A percentile compares a stretch with the other conserved stretches of the same genome.
Evolutionary conservation across 2,329 filamentous ascomycete genomes (phyloP).

Genomic region (Fusarium xyrophilum): DNA sequence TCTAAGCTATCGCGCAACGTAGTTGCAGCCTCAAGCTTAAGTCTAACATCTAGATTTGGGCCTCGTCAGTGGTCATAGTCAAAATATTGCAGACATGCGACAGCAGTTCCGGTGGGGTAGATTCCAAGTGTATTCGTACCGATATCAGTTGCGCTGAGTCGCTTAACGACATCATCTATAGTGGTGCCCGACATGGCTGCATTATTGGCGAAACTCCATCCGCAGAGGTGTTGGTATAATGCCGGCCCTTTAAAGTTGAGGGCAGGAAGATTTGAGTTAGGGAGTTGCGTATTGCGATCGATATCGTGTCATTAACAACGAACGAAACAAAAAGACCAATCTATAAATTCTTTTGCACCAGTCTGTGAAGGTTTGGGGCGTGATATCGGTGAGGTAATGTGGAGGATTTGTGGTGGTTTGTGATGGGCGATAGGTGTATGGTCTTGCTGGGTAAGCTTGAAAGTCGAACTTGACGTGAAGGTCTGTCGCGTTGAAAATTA

Average conservation of each 20-base stretch:
- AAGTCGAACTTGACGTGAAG: constrained; percentile 34
- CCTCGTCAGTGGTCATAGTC: constrained; percentile 5
- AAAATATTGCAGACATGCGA: constrained; percentile 27
- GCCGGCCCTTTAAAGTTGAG: constrained; percentile 26
- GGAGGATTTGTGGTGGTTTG: background rate
- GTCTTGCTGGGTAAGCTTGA: constrained; percentile 8
- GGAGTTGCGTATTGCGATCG: constrained; percentile 36
- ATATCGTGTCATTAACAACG: constrained; percentile 5
- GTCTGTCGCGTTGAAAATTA: constrained; percentile 51
- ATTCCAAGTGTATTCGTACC: constrained; percentile 48
- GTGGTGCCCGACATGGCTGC: constrained; percentile 66
- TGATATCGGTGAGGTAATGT: background rate
- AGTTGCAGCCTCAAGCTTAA: constrained; percentile 81
- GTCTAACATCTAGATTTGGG: constrained; percentile 70
- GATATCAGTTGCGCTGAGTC: constrained; percentile 62
- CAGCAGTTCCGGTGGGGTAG: constrained; percentile 18
- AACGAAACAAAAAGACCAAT: background rate
- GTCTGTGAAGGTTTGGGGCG: background rate
- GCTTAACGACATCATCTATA: constrained; percentile 69
- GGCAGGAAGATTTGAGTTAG: constrained; percentile 26
- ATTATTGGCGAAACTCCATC: constrained; percentile 54
- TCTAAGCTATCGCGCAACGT: constrained; percentile 93
- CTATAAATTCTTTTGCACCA: too few species aligned
- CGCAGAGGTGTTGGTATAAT: constrained; percentile 38
- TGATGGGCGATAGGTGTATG: background rate